Evolutionary conservation across 2,329 filamentous ascomycete species (phyloP).

Genomic region (Penicillium crustosum): DNA sequence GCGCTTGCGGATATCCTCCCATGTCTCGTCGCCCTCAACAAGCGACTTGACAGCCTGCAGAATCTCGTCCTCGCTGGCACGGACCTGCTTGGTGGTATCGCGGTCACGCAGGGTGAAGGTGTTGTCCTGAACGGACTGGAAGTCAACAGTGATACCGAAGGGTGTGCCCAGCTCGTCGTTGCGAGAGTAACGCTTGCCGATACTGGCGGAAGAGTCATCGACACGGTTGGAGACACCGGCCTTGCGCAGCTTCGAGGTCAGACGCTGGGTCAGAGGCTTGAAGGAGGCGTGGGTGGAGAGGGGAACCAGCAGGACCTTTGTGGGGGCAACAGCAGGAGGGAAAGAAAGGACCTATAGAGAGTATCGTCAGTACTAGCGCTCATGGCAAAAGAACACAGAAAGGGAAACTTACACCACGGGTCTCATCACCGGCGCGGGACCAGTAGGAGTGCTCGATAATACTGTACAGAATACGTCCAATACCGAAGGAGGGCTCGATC

Average conservation of each 20-base stretch:
- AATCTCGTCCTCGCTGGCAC: constrained; percentile 77
- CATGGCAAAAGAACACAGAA: not conserved
- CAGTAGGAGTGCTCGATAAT: constrained; percentile 95
- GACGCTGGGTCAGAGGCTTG: constrained; percentile 68
- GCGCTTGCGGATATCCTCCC: constrained; percentile 71
- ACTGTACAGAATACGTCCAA: constrained; percentile 89
- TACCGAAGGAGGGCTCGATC: constrained; percentile 96
- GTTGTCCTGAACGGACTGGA: constrained; percentile 87
- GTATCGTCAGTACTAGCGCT: constrained; percentile 9
- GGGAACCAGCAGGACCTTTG: constrained; percentile 89
- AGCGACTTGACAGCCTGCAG: constrained; percentile 68
- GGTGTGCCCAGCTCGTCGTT: constrained; percentile 96
- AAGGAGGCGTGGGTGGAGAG: constrained; percentile 80
- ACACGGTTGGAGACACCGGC: constrained; percentile 79
- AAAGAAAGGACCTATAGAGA: constrained; percentile 65
- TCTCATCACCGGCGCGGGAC: constrained; percentile 80
- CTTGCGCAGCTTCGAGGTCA: constrained; percentile 74
- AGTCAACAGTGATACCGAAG: constrained; percentile 90
- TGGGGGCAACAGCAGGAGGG: constrained; percentile 78
- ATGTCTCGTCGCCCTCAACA: constrained; percentile 62
- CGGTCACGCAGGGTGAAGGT: constrained; percentile 86
- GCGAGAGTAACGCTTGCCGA: constrained; percentile 90
- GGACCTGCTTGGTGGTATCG: constrained; percentile 87
- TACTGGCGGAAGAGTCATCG: constrained; percentile 86
- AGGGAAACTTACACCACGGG: constrained; percentile 70